Conservation (phyloP, 305 asterid genomes). For the Fraxinus sp. region DNA sequence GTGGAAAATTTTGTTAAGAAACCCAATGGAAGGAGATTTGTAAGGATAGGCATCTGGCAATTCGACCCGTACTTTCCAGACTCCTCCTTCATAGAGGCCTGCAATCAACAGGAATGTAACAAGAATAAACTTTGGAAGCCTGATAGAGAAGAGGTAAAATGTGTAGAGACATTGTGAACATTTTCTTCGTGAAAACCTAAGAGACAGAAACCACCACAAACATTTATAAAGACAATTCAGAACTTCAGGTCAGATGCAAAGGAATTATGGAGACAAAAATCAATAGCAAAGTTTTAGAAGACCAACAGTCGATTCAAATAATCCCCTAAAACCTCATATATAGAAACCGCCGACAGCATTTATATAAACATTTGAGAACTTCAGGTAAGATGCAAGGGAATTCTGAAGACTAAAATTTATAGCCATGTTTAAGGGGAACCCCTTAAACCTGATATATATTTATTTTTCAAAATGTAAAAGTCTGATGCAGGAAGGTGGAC, state of each 20-base stretch:
- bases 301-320: not conserved
- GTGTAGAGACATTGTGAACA: not conserved
- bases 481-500: not conserved
- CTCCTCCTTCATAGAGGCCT: conserved; percentile 17
- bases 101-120: not conserved
- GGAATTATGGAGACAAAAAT: not conserved
- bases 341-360: not conserved
- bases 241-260: not conserved
- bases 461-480: not conserved
- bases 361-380: not conserved
- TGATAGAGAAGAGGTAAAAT: not conserved
- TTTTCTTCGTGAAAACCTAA: not conserved
- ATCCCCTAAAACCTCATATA: not conserved
- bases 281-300: not conserved
- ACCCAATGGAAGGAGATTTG: conserved; percentile 17
- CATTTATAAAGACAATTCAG: not conserved
- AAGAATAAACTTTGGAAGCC: not conserved
- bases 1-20: conserved; percentile 16
- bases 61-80: conserved; percentile 17
- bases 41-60: conserved; percentile 21
- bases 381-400: not conserved
- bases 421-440: not conserved
- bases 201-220: not conserved
- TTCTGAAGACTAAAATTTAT: not conserved
- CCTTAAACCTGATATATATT: not conserved